phyloP scores from a whole-genome alignment of 805 yeast genomes.

The Candida anglica region DNA sequence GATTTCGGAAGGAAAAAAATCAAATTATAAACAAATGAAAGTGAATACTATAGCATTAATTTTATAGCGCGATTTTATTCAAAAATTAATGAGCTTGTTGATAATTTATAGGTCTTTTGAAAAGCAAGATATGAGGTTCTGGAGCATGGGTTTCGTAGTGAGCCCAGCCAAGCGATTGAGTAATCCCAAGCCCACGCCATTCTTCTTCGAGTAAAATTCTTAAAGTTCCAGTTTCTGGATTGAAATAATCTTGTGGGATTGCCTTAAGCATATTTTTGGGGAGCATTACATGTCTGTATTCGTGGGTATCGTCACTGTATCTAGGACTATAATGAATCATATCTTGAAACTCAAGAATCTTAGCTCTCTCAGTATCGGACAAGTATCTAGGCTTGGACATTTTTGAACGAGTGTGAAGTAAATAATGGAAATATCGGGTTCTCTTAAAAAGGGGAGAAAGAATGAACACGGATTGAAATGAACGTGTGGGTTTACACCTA shows the following conservation, averaged over 20 bases:
- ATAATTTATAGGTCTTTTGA: slow-evolving; percentile 60
- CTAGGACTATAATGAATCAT: slow-evolving; percentile 92
- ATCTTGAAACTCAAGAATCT: slow-evolving; percentile 87
- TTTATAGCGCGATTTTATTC: too few relatives aligned
- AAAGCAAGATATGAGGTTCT: slow-evolving; percentile 92
- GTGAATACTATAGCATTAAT: too few relatives aligned
- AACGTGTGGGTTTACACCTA: too few relatives aligned
- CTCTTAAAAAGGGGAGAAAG: not conserved
- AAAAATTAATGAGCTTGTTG: too few relatives aligned
- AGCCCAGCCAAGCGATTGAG: slow-evolving; percentile 96
- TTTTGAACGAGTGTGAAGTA: not conserved
- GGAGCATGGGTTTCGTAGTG: slow-evolving; percentile 98
- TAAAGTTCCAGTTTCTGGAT: slow-evolving; percentile 89
- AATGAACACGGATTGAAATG: too few relatives aligned
- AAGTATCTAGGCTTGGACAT: slow-evolving; percentile 64
- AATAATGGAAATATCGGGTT: not conserved
- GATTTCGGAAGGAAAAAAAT: too few relatives aligned
- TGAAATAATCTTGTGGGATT: slow-evolving; percentile 91
- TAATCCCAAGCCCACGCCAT: slow-evolving; percentile 97
- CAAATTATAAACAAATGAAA: too few relatives aligned
- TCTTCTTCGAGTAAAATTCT: slow-evolving; percentile 91
- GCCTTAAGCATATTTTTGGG: slow-evolving; percentile 94
- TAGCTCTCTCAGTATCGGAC: slow-evolving; percentile 77
- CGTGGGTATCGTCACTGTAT: slow-evolving; percentile 87
- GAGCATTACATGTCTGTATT: slow-evolving; percentile 94